Evolutionary conservation across 169 alveolate genomes (phyloP), one percentile per base, ranked within the genome.

Genomic region (Eimeria tenella): DNA sequence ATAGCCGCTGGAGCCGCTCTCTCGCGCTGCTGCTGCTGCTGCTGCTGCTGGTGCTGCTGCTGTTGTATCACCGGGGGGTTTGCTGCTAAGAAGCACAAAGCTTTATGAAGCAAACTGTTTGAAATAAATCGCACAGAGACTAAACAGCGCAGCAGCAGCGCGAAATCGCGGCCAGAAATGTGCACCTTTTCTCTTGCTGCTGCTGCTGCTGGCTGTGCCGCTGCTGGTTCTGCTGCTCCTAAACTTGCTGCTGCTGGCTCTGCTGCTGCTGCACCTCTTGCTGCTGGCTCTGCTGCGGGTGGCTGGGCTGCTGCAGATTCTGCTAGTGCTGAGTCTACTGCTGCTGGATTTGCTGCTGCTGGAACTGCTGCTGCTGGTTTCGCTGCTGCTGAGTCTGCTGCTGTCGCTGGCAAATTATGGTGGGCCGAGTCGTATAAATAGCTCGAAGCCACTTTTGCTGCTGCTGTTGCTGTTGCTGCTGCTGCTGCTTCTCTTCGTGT

Each of bases 131-230:
- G 74, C n/a, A 53, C 73, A 52, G 56, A 81, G 23, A 81, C 58
- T 9, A 81, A 81, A 56, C 89, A 81, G 11, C 89, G 89, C 71
- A 81, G 73, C 73, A 81, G 63, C 62, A 53, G 89, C 21, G 63
- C 68, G 15, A 81, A 81, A 25, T 81, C 89, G 10, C 74, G 89
- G 10, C 89, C 89, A 4, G 89, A 55, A 8, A 81, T 21, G 55
- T 8, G n/a, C 73, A 81, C 10, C 7, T 21, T 10, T 25, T 56
- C 89, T 23, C 89, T 56, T 53, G 21, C 25, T 25, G 55, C 19
- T 19, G 73, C 74, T 15, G 4, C 73, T 42, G 73, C 50, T 23
- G 56, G 73, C 17, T 31, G n/a, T 81, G 73, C 52, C 55, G n/a
- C 25, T 81, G 58, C 74, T 81, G 74, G 53, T 55, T 49, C 55